phyloP scores from a whole-genome alignment of 352 stramenopile species.

The Globisporangium rhizosaccharum region DNA sequence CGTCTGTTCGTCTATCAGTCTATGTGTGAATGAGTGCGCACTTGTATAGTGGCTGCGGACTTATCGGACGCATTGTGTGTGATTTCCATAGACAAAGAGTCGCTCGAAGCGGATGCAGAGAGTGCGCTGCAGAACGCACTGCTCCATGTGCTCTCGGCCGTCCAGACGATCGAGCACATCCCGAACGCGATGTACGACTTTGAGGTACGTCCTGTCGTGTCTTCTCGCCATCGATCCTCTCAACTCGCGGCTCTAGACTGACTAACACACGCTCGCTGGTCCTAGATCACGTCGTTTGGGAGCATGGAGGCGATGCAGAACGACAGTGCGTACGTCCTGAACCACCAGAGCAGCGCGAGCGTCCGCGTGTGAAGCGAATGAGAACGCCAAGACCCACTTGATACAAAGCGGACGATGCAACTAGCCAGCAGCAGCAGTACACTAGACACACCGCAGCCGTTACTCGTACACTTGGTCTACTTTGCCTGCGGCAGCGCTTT shows the following conservation, averaged over 20 bases:
- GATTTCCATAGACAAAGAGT: constrained; percentile 31
- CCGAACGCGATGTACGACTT: constrained; percentile 83
- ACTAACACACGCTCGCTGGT: no score
- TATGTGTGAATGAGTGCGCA: neutral
- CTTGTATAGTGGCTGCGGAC: neutral
- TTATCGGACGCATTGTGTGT: neutral
- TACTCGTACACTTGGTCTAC: neutral
- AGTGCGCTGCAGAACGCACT: constrained; percentile 57
- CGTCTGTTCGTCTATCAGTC: neutral
- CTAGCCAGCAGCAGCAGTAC: neutral
- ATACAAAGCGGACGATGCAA: no score
- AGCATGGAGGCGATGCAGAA: constrained; percentile 46
- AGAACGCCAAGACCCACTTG: no score
- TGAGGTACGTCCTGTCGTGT: constrained; percentile 26
- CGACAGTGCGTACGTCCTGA: constrained; percentile 29
- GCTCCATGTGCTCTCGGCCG: constrained; percentile 65
- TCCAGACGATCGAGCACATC: constrained; percentile 80
- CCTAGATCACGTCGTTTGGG: constrained; percentile 37
- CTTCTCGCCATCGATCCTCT: no score
- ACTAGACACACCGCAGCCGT: constrained; percentile 5
- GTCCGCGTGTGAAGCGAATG: constrained; percentile 26
- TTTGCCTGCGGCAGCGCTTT: constrained; percentile 35
- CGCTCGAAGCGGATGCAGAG: constrained; percentile 55
- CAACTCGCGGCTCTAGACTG: no score
- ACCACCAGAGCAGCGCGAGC: constrained; percentile 24